Conservation (phyloP, 129 eudicot species). For the Flaveria linearis region DNA sequence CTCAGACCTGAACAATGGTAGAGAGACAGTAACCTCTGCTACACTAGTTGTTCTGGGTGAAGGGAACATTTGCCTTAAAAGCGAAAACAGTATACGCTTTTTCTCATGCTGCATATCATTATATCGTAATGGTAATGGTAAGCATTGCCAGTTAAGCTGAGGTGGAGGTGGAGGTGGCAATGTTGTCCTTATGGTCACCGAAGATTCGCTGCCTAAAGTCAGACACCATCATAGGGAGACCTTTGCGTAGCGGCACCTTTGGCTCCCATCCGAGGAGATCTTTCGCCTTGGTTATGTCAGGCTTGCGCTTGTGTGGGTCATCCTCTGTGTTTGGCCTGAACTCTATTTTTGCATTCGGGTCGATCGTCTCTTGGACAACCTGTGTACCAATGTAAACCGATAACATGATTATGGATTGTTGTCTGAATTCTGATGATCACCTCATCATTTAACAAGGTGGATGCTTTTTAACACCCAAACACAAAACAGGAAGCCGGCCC, state of each 20-base stretch:
- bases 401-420: neutral
- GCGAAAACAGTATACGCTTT: constrained; percentile 28
- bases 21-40: constrained; percentile 26
- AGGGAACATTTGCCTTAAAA: constrained; percentile 14
- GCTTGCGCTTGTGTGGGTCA: constrained; percentile 97
- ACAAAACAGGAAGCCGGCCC: neutral
- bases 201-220: constrained; percentile 90
- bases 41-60: constrained; percentile 21
- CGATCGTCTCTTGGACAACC: constrained; percentile 97
- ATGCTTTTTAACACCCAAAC: neutral
- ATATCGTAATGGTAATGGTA: neutral
- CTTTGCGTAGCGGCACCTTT: constrained; percentile 80
- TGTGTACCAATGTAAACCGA: constrained; percentile 14
- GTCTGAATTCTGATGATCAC: no score
- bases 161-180: constrained; percentile 34
- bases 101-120: constrained; percentile 24
- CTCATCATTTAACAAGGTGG: neutral
- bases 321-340: constrained; percentile 94
- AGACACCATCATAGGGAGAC: constrained; percentile 89
- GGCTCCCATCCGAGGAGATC: constrained; percentile 98
- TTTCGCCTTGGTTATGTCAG: constrained; percentile 87
- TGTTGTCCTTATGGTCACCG: constrained; percentile 68
- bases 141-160: constrained; percentile 24
- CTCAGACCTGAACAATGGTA: constrained; percentile 28
- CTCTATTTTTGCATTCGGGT: constrained; percentile 84